Conservation (phyloP, 1,284 basidiomycete species). For the Quambalaria eucalypti region DNA sequence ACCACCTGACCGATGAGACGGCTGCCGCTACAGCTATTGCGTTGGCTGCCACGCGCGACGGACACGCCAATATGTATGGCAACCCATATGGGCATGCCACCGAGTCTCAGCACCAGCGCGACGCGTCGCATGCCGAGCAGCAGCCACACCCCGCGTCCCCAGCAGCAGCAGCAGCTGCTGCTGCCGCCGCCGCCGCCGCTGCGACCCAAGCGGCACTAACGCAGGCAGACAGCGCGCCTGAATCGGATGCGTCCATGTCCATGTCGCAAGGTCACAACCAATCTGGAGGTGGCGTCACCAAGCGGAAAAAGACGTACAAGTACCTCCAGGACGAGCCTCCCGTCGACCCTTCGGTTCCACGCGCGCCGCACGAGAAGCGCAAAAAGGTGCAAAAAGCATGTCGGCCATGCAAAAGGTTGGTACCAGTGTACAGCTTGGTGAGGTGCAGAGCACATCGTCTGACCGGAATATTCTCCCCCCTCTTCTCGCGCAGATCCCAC, state of each 20-base stretch:
- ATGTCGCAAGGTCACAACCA: background rate
- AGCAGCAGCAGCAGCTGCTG: background rate
- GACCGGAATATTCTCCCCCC: too few relatives aligned
- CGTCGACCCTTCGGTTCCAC: background rate
- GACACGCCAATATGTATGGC: too few relatives aligned
- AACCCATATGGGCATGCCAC: background rate
- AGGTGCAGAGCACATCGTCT: too few relatives aligned
- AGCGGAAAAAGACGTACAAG: background rate
- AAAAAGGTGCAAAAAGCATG: background rate
- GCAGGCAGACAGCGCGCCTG: background rate
- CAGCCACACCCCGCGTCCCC: background rate
- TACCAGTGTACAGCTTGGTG: too few relatives aligned
- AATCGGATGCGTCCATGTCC: background rate
- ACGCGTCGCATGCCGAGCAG: background rate
- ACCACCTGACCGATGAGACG: background rate
- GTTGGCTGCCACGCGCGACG: too few relatives aligned
- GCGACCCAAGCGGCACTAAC: background rate
- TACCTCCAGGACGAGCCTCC: background rate
- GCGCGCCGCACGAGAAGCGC: background rate
- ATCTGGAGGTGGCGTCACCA: background rate
- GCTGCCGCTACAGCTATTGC: too few relatives aligned
- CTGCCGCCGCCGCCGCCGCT: too few relatives aligned
- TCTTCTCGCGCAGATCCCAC: too few relatives aligned
- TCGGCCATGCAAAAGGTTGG: background rate
- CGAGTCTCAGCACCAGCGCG: background rate